Evolutionary conservation across 768 basidiomycete genomes (phyloP), one percentile per base, ranked within the genome.

Genomic region (Wakefieldia striispora): DNA sequence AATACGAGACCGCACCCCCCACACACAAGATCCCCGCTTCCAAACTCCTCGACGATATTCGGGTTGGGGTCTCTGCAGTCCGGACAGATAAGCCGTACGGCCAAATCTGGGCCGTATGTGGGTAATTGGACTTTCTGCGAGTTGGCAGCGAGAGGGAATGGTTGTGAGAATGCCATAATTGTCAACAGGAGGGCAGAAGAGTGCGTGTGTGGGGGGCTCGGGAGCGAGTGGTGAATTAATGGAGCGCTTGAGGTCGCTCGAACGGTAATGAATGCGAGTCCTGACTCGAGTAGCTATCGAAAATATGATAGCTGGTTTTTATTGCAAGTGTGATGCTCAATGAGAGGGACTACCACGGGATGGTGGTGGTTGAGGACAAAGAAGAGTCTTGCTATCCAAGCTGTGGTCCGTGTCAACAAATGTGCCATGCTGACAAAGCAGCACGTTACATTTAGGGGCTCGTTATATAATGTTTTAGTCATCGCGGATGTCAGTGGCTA

Each of bases 11-110:
- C 93, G 77, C 93, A 95, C 54, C 80, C 80, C 64, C 88, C 88
- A 75, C 95, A 93, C 59, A 98, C 97, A 66, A 98, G 83, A 73
- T 99, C 97, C 63, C 97, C 97, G 58, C 90, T 89, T 63, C 91
- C 90, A 72, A 95, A 98, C 75, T 98, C 93, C 76, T 99, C 97
- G 63, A 94, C 81, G 65, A 99, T 95, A 57, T 94, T 85, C 13
- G 94, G 93, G 62, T 90, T 89, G 49, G 91, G 90, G 64, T 91
- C 89, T 71, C 88, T 79, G 75, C 95, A 97, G 62, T 98, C 95
- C 19, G 94, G 95, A 66, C 95, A 98, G 59, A 95, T 89, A 61
- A 93, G 83, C 40, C 91, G 88, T 56, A 93, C 87, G 43, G 88
- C 83, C 50, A 93, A 78, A 70, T 93, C 91, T 31, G 89, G 90